These are phyloP conservation scores for Brasilioporus rufonigricans DNA, from an alignment of 768 basidiomycete species.

Conservation along the genomic window DNA sequence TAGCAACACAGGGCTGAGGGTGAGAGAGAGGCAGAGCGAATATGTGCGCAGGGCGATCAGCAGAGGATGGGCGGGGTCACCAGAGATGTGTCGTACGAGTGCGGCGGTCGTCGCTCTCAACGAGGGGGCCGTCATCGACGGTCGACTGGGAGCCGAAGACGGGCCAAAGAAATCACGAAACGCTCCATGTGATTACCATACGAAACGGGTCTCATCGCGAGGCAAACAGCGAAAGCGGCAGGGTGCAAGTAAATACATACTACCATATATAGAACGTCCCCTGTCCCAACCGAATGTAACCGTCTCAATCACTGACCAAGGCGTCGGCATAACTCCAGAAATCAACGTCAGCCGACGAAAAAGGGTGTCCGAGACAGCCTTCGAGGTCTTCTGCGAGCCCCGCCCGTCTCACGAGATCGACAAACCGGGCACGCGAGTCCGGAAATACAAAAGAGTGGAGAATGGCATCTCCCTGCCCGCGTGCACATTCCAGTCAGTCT, in stretches of 20 bases:
- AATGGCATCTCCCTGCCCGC: slow-evolving; percentile 50
- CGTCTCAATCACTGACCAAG: slow-evolving; percentile 5
- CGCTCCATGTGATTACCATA: slow-evolving; percentile 6
- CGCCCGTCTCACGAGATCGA: slow-evolving; percentile 50
- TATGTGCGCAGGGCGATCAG: slow-evolving; percentile 69
- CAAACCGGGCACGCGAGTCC: slow-evolving; percentile 67
- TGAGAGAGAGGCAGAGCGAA: slow-evolving; percentile 58
- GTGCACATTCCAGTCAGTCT: slow-evolving; percentile 10
- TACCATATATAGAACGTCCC: background rate
- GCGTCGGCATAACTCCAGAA: slow-evolving; percentile 64
- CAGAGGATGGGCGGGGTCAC: slow-evolving; percentile 47
- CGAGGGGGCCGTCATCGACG: background rate
- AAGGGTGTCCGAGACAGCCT: slow-evolving; percentile 21
- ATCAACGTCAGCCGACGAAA: slow-evolving; percentile 45
- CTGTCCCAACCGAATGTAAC: background rate
- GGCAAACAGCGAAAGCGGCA: no score
- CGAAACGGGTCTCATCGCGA: background rate
- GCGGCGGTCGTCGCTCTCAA: background rate
- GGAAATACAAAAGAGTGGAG: slow-evolving; percentile 67
- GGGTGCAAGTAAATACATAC: no score
- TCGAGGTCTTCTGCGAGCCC: slow-evolving; percentile 39
- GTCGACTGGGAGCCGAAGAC: background rate
- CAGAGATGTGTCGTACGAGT: slow-evolving; percentile 8
- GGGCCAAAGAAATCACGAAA: background rate
- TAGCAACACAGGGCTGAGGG: slow-evolving; percentile 63